A percentile compares a stretch with the other conserved stretches of the same genome.
Evolutionary conservation across 805 yeast species (phyloP).

Genomic region (Metschnikowia amazonensis): DNA sequence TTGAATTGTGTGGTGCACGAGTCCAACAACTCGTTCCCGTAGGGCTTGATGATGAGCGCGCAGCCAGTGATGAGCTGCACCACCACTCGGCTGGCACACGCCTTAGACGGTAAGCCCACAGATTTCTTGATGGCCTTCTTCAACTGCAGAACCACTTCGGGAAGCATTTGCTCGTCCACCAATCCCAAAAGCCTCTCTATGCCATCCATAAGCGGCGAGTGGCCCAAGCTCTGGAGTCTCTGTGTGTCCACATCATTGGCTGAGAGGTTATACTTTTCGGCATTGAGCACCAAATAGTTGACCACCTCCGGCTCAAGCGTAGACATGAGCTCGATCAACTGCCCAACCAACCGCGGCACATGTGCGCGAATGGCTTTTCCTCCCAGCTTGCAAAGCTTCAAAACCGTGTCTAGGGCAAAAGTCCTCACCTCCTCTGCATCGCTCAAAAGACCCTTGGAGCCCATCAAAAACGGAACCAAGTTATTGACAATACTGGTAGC

Average conservation of each 20-base stretch:
- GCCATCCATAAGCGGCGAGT: constrained; percentile 87
- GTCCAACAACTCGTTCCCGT: constrained; percentile 61
- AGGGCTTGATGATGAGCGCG: constrained; percentile 39
- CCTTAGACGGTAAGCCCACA: constrained; percentile 89
- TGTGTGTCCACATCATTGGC: constrained; percentile 72
- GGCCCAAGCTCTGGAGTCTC: constrained; percentile 66
- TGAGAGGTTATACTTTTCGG: constrained; percentile 77
- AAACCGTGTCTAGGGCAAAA: constrained; percentile 72
- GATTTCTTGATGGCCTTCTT: constrained; percentile 58
- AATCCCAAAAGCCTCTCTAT: constrained; percentile 65
- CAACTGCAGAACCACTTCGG: constrained; percentile 46
- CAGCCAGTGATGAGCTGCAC: constrained; percentile 62
- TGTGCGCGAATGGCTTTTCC: constrained; percentile 61
- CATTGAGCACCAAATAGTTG: constrained; percentile 82
- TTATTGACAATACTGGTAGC: constrained; percentile 48
- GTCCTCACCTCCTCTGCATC: constrained; percentile 81
- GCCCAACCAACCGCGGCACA: constrained; percentile 64
- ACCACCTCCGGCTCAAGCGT: constrained; percentile 88
- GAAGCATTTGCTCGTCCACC: constrained; percentile 47
- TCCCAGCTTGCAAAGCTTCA: constrained; percentile 63
- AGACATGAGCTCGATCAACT: constrained; percentile 70
- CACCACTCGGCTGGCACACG: constrained; percentile 72
- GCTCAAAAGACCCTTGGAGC: constrained; percentile 72
- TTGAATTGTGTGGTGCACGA: constrained; percentile 55
- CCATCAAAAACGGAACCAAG: constrained; percentile 75